phyloP scores from a whole-genome alignment of 441 rosid species.

The Monsonia emarginata region DNA sequence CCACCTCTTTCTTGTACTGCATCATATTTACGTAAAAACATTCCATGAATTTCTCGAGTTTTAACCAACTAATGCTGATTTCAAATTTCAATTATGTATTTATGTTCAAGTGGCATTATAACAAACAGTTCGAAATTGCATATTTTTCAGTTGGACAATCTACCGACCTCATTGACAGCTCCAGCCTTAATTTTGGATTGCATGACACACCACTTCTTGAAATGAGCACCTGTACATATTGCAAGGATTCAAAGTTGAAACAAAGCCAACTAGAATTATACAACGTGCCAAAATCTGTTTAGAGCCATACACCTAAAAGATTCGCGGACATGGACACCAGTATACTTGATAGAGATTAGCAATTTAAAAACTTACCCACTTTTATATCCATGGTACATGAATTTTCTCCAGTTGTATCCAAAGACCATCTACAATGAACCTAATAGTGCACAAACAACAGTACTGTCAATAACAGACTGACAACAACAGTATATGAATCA shows the following conservation, averaged over 20 bases:
- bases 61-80: background rate
- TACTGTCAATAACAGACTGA: background rate
- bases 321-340: too few relatives aligned
- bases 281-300: too few relatives aligned
- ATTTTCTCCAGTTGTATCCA: slow-evolving; percentile 54
- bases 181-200: slow-evolving; percentile 90
- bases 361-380: slow-evolving; percentile 76
- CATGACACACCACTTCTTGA: slow-evolving; percentile 98
- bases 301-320: too few relatives aligned
- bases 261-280: background rate
- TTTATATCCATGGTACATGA: slow-evolving; percentile 53
- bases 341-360: too few relatives aligned
- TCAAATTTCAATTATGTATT: too few relatives aligned
- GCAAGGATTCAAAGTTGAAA: background rate
- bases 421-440: slow-evolving; percentile 83
- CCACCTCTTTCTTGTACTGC: slow-evolving; percentile 90
- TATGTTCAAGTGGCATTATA: background rate
- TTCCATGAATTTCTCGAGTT: background rate
- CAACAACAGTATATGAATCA: background rate
- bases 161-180: slow-evolving; percentile 66
- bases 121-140: background rate
- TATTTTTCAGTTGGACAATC: background rate
- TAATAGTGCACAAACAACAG: slow-evolving; percentile 26
- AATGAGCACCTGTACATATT: slow-evolving; percentile 66
- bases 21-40: background rate